Percentiles rank a stretch among this genome's conserved stretches.
These are phyloP conservation scores for Lentinula edodes DNA, from an alignment of 768 basidiomycete genomes.

Conservation along the genomic window DNA sequence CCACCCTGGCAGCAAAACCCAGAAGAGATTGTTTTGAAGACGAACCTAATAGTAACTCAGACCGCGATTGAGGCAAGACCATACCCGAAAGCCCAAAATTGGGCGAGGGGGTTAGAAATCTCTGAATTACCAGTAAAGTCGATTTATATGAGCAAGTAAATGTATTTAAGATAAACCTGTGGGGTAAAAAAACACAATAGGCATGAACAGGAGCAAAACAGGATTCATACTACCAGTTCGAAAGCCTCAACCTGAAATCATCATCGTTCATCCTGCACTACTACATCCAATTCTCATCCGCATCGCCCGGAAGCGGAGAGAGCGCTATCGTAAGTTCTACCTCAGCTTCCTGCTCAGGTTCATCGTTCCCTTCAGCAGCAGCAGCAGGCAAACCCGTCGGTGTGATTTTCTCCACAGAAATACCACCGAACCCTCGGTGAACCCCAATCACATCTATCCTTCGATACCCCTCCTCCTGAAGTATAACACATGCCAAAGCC, in stretches of 20 bases:
- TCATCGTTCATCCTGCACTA: neutral
- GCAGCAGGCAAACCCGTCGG: neutral
- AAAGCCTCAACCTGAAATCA: neutral
- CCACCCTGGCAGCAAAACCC: no score
- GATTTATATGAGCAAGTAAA: no score
- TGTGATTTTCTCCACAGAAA: conserved; percentile 2
- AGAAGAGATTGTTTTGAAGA: no score
- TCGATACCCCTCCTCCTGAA: conserved; percentile 3
- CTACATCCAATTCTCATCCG: conserved; percentile 2
- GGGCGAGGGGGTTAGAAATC: no score
- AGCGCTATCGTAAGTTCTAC: neutral
- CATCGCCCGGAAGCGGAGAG: neutral
- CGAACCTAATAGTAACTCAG: no score
- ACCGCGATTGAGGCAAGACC: no score
- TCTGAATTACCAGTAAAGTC: no score
- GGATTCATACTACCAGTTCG: neutral
- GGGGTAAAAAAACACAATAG: no score
- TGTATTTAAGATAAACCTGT: no score
- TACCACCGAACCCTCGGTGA: conserved; percentile 3
- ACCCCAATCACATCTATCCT: conserved; percentile 6
- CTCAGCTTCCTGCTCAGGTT: neutral
- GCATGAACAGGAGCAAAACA: no score
- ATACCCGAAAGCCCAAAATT: no score
- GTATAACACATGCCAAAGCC: conserved; percentile 6
- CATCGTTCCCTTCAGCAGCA: neutral